These are phyloP conservation scores for Aureoboletus auriporus DNA, from an alignment of 768 basidiomycete species.

Conservation along the genomic window DNA sequence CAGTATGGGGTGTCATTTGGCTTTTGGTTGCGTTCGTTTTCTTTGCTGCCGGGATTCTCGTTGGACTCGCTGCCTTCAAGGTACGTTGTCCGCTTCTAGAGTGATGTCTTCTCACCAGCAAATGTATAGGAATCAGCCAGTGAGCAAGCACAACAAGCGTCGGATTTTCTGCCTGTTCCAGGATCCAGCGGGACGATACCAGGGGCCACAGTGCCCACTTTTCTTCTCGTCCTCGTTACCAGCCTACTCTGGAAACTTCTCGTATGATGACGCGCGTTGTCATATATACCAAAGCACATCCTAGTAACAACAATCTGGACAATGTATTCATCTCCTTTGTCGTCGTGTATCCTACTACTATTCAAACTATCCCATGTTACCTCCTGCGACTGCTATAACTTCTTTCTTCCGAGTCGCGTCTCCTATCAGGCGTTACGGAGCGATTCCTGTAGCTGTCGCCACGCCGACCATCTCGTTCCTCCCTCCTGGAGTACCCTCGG, in stretches of 20 bases:
- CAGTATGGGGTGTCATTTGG: constrained; percentile 92
- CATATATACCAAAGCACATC: not conserved
- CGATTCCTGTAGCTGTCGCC: constrained; percentile 17
- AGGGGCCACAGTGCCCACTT: constrained; percentile 24
- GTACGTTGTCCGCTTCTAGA: constrained; percentile 30
- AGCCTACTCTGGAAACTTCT: constrained; percentile 25
- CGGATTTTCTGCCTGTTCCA: constrained; percentile 59
- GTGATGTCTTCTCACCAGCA: not conserved
- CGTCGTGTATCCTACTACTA: not conserved
- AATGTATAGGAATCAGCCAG: constrained; percentile 50
- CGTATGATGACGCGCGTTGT: not conserved
- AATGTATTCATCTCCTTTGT: constrained; percentile 5
- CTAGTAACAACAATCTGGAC: not conserved
- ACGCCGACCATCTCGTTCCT: constrained; percentile 20
- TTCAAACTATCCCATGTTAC: not conserved
- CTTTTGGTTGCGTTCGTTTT: constrained; percentile 68
- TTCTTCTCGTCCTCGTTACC: constrained; percentile 19
- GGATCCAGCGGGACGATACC: constrained; percentile 39
- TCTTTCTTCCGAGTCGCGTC: constrained; percentile 23
- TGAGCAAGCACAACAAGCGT: constrained; percentile 49
- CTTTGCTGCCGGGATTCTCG: constrained; percentile 71
- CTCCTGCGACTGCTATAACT: constrained; percentile 17
- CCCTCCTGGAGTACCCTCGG: constrained; percentile 11
- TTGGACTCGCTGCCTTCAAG: constrained; percentile 81
- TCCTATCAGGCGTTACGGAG: constrained; percentile 25